phyloP scores from a whole-genome alignment of 2,329 filamentous ascomycete genomes.

The Aspergillus luchuensis region DNA sequence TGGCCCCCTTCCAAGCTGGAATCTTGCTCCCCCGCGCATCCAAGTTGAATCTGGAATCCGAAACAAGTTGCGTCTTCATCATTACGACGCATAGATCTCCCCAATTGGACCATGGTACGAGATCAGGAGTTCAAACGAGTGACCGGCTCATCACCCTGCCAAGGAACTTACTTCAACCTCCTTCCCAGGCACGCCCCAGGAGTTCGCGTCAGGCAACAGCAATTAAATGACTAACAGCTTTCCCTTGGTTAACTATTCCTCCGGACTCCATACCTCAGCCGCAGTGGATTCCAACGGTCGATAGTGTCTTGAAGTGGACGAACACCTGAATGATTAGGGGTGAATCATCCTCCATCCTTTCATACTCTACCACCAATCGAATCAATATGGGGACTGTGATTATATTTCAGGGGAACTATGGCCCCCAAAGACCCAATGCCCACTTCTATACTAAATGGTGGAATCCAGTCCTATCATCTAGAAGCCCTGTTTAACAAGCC shows the following conservation, averaged over 20 bases:
- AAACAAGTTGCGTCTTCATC: not conserved
- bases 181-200: not conserved
- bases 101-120: not conserved
- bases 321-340: not conserved
- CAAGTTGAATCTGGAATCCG: too few relatives aligned
- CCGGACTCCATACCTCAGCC: not conserved
- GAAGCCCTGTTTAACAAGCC: not conserved
- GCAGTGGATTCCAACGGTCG: not conserved
- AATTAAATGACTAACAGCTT: not conserved
- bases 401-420: not conserved
- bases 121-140: not conserved
- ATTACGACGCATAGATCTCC: not conserved
- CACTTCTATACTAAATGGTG: not conserved
- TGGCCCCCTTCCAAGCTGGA: not conserved
- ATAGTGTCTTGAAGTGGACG: not conserved
- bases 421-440: not conserved
- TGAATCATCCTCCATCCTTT: not conserved
- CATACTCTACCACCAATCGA: not conserved
- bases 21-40: too few relatives aligned
- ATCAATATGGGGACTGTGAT: not conserved
- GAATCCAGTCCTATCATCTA: not conserved
- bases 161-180: not conserved
- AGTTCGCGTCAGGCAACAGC: not conserved
- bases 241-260: not conserved
- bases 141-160: not conserved